Conservation (phyloP, 352 stramenopile species). For the Sclerospora graminicola region DNA sequence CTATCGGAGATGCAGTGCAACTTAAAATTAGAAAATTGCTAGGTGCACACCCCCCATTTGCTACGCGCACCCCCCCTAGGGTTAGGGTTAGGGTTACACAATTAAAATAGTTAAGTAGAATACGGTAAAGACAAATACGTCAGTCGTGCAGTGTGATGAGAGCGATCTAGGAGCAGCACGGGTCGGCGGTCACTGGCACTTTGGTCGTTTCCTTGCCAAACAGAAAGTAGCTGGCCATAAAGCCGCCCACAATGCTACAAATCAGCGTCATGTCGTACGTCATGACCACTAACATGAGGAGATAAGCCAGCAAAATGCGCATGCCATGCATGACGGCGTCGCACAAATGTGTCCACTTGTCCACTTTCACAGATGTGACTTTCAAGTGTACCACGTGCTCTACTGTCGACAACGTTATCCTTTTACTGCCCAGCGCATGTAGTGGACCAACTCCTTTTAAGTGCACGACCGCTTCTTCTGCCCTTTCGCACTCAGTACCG, state of each 20-base stretch:
- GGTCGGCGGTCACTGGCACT: constrained; percentile 54
- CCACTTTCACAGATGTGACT: constrained; percentile 25
- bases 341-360: constrained; percentile 40
- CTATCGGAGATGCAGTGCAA: not conserved
- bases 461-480: constrained; percentile 16
- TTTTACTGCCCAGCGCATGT: constrained; percentile 3
- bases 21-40: not conserved
- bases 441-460: constrained; percentile 7
- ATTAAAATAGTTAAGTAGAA: too few species aligned
- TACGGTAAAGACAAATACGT: too few species aligned
- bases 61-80: too few species aligned
- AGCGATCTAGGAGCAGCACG: constrained; percentile 40
- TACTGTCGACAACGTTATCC: constrained; percentile 8
- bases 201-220: constrained; percentile 65
- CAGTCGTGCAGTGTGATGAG: not conserved
- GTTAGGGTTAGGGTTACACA: too few species aligned
- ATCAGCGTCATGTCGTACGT: constrained; percentile 67
- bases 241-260: constrained; percentile 49
- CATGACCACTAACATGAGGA: constrained; percentile 77
- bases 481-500: not conserved
- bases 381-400: not conserved
- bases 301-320: constrained; percentile 60
- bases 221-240: constrained; percentile 51
- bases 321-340: constrained; percentile 53
- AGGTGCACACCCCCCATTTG: too few species aligned